Evolutionary conservation across 208 protist species (phyloP).

Genomic region (Trypanosoma vivax): DNA sequence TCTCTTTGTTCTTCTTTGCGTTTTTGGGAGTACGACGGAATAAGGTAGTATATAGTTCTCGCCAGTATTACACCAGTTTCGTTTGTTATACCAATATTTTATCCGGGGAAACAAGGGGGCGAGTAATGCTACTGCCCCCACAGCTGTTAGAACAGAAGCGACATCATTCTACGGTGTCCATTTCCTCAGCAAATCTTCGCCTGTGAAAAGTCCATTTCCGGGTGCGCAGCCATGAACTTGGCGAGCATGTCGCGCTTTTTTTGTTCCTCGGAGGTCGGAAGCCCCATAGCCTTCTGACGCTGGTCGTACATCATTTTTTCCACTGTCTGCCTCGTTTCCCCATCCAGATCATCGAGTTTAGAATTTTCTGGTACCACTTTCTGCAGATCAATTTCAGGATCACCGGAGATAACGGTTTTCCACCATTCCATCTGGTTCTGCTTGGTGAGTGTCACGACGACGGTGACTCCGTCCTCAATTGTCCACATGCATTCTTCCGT

Average conservation of each 20-base stretch:
- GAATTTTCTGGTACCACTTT: constrained; percentile 94
- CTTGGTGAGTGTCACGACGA: constrained; percentile 88
- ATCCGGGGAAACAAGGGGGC: too few species aligned
- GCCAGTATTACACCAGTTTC: too few species aligned
- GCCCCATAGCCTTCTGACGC: constrained; percentile 90
- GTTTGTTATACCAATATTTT: too few species aligned
- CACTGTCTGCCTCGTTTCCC: constrained; percentile 91
- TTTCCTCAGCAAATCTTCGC: constrained; percentile 93
- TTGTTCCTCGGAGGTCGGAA: constrained; percentile 91
- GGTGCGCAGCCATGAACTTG: constrained; percentile 93
- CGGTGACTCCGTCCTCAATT: constrained; percentile 82
- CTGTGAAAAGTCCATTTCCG: constrained; percentile 94
- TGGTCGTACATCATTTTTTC: constrained; percentile 97
- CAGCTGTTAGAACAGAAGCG: too few species aligned
- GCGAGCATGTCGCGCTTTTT: constrained; percentile 92
- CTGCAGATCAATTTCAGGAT: constrained; percentile 89
- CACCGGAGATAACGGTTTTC: constrained; percentile 79
- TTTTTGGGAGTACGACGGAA: too few species aligned
- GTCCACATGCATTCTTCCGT: constrained; percentile 90
- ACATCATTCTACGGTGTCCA: too few species aligned
- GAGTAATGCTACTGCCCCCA: too few species aligned
- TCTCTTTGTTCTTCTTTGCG: too few species aligned
- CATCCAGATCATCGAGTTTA: constrained; percentile 92
- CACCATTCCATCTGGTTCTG: constrained; percentile 91
- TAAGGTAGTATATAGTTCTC: too few species aligned